These are phyloP conservation scores for Cyclanthera cordifolia DNA, from an alignment of 306 rosid genomes.

Conservation along the genomic window DNA sequence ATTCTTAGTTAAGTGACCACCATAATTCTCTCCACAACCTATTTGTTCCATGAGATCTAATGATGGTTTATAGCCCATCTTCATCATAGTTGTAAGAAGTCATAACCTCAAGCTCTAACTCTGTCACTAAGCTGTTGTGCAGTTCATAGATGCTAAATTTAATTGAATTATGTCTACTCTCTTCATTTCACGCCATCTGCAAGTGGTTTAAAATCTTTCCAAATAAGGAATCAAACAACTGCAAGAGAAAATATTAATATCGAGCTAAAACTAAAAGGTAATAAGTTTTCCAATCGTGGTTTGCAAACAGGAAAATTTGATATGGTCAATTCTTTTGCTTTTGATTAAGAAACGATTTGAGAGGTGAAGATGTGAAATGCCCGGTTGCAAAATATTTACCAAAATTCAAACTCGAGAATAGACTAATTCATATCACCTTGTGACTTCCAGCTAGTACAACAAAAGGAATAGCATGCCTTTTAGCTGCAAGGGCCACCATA, in stretches of 20 bases:
- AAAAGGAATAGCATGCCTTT: conserved; percentile 95
- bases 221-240: background rate
- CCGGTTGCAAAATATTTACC: background rate
- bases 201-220: background rate
- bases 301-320: background rate
- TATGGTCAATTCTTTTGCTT: background rate
- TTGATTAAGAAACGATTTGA: background rate
- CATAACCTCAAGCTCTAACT: background rate
- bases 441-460: conserved; percentile 97
- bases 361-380: background rate
- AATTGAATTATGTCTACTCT: background rate
- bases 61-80: background rate
- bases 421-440: conserved; percentile 41
- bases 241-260: background rate
- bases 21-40: too few relatives aligned
- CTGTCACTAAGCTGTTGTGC: background rate
- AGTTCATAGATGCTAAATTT: background rate
- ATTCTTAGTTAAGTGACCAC: too few relatives aligned
- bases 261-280: background rate
- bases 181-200: background rate
- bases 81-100: background rate
- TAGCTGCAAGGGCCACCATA: conserved; percentile 99
- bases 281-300: background rate
- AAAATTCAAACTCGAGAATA: background rate
- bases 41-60: too few relatives aligned